Base-by-base conservation (phyloP, 2,329 filamentous ascomycete species). In the Aspergillaceae sp. region DNA sequence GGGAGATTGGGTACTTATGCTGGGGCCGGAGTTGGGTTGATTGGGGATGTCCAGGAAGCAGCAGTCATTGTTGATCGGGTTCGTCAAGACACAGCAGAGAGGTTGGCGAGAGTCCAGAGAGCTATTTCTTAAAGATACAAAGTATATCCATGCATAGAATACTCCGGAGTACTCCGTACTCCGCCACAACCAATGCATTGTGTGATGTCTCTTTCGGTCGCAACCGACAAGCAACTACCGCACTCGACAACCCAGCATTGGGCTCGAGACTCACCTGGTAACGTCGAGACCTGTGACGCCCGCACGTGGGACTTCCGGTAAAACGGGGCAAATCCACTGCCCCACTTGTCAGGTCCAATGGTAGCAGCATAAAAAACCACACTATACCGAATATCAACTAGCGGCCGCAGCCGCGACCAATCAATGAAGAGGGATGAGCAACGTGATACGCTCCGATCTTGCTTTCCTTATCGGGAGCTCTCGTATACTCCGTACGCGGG, bases 1-100 rank as follows among this genome's bases (percentile, higher is more conserved):
- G 74, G 73, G 0, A 63, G 74, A 46, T 54, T 74, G n/a, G 72
- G 72, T 4, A 76, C 74, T 1, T 77, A 77, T 53, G 74, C 72
- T 0, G 72, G 74, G 0, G 68, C 73, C 0, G 65, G 64, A 0
- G 57, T 76, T 19, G 74, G 74, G 0, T 53, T 76, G 29, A 63
- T 77, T 11, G 62, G 62, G 28, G 55, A 58, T 4, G 67, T 76
- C 0, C 57, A 67, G 35, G 50, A 56, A 32, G 73, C 74, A 0
- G 62, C 49, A 2, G 54, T 48, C 0, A 72, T 76, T 51, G 66
- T 76, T 0, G 48, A 53, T 32, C 53, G 56, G 3, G 52, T 65
- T 27, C 53, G 43, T 37, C 32, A 43, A 7, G 54, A 48, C 36
- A 29, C 40, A 26, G 29, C 29, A 41, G 9, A 29, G 27, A 29